Evolutionary conservation across 768 basidiomycete genomes (phyloP), one percentile per base, ranked within the genome.

Genomic region (Boletus eberwhitei): DNA sequence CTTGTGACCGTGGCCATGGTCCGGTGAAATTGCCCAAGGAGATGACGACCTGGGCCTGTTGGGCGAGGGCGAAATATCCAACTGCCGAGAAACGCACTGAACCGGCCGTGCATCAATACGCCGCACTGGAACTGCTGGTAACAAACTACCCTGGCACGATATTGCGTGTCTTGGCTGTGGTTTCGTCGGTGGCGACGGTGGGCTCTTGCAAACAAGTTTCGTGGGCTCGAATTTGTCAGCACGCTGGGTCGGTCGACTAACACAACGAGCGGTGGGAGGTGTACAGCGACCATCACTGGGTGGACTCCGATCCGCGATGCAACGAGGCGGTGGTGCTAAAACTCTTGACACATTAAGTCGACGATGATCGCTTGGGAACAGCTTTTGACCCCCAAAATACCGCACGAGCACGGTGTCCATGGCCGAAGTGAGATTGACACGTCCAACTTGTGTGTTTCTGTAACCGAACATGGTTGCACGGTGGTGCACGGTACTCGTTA

Each of bases 1-100:
- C 37, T 49, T 47, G 69, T 60, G 47, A 52, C 50, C 59, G 66
- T 70, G 55, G 66, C 42, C 72, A 73, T 73, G 52, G 61, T 53
- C 40, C 54, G 60, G 26, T 56, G 55, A 58, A 59, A 46, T 64
- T 55, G 65, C 32, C 43, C 42, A 13, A 62, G 37, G 16, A 67
- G 52, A 58, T 55, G 59, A 57, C 52, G 59, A 54, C 59, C 47
- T 54, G 50, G 52, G 41, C 66, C 64, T 55, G 57, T 56, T 54
- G 43, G 45, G 55, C 48, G 60, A 57, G 55, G 57, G 42, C 44
- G 53, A 58, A 71, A 49, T 71, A 71, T 72, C 35, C 59, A 59
- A 52, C 56, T 52, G 50, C 39, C 48, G 22, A 48, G 54, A 39
- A n/a, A 31, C 50, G 48, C 42, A 48, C 58, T 62, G 50, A 53